Conservation (phyloP, 2,329 filamentous ascomycete genomes). For the Claviceps africana region DNA sequence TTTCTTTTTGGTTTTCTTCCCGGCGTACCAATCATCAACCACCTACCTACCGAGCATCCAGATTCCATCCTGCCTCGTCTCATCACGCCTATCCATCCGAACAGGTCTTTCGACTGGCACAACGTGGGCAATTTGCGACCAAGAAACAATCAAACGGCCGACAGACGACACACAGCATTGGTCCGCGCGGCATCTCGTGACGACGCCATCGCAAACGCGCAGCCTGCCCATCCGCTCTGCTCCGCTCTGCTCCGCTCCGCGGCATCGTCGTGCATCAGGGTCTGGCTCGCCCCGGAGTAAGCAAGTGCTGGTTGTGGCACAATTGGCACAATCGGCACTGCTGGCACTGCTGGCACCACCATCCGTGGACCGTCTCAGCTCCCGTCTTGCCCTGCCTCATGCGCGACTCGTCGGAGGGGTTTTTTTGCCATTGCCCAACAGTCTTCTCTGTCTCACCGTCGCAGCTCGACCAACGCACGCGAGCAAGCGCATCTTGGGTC, state of each 20-base stretch:
- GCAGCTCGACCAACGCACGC: not conserved
- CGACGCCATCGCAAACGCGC: constrained; percentile 1
- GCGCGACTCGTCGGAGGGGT: not conserved
- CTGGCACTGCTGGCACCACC: constrained; percentile 1
- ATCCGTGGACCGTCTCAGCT: not conserved
- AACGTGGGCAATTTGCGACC: not conserved
- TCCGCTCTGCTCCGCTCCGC: not conserved
- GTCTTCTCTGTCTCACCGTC: not conserved
- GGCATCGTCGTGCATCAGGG: constrained; percentile 1
- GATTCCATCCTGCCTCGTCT: not conserved
- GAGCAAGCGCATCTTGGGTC: not conserved
- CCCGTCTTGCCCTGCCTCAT: not conserved
- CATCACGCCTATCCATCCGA: not conserved
- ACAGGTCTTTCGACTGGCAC: not conserved
- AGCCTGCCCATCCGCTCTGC: not conserved
- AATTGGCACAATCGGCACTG: no score
- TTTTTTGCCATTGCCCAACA: not conserved
- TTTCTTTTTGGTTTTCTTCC: not conserved
- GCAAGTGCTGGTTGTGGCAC: not conserved
- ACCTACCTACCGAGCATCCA: not conserved
- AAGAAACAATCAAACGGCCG: not conserved
- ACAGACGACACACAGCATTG: not conserved
- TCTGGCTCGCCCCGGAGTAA: not conserved
- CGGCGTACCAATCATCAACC: not conserved
- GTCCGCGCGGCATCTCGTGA: constrained; percentile 2